phyloP scores from a whole-genome alignment of 1,284 basidiomycete species.

The Ganoderma lucidum region DNA sequence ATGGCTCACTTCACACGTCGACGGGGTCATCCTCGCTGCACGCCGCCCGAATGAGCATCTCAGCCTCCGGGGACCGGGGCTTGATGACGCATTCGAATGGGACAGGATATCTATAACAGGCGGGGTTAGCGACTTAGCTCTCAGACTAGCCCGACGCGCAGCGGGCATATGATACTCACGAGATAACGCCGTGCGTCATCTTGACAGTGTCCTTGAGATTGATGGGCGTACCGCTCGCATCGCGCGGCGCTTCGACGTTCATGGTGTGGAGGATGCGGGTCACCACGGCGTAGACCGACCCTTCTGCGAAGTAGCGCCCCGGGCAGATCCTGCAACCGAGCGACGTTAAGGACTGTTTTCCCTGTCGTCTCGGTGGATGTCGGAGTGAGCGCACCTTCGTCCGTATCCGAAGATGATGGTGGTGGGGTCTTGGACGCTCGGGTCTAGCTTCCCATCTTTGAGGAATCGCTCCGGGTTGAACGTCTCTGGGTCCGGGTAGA shows the following conservation, averaged over 20 bases:
- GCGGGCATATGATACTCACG: slow-evolving; percentile 4
- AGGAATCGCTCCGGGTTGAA: slow-evolving; percentile 34
- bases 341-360: neutral
- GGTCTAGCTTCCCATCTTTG: slow-evolving; percentile 24
- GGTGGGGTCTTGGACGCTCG: slow-evolving; percentile 19
- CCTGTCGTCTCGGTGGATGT: neutral
- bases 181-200: slow-evolving; percentile 12
- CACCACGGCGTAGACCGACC: slow-evolving; percentile 17
- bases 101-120: slow-evolving; percentile 69
- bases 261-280: slow-evolving; percentile 19
- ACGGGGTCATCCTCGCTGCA: neutral
- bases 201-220: slow-evolving; percentile 1
- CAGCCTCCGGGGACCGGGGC: slow-evolving; percentile 62
- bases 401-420: slow-evolving; percentile 35
- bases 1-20: neutral
- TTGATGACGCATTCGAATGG: slow-evolving; percentile 66
- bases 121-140: neutral
- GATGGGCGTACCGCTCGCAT: slow-evolving; percentile 13
- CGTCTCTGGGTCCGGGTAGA: slow-evolving; percentile 28
- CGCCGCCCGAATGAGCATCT: slow-evolving; percentile 50
- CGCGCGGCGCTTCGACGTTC: slow-evolving; percentile 10
- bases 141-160: neutral
- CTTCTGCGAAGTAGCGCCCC: slow-evolving; percentile 25
- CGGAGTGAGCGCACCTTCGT: slow-evolving; percentile 18
- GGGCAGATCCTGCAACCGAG: slow-evolving; percentile 24